A percentile compares a stretch with the other conserved stretches of the same genome.
These are phyloP conservation scores for Cryptosporidium xiaoi DNA, from an alignment of 169 alveolate genomes.

Conservation along the genomic window DNA sequence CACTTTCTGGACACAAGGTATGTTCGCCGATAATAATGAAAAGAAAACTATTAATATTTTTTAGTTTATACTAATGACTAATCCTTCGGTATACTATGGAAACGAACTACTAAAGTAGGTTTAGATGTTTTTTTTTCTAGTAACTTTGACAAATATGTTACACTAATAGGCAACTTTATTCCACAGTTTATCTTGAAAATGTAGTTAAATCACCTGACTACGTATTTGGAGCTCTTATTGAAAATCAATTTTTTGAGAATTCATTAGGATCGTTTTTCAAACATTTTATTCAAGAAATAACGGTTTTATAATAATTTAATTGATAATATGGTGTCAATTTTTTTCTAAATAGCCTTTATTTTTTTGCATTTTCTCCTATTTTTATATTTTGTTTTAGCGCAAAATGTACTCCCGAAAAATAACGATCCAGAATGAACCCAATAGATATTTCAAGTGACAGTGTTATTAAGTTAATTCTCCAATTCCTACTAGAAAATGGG, in stretches of 20 bases:
- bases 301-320: neutral
- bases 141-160: neutral
- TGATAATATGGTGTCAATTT: neutral
- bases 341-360: neutral
- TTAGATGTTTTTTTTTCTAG: no score
- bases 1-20: constrained; percentile 74
- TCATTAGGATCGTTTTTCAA: constrained; percentile 44
- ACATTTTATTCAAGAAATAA: constrained; percentile 20
- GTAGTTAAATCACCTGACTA: constrained; percentile 63
- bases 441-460: constrained; percentile 18
- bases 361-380: neutral
- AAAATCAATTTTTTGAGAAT: constrained; percentile 42
- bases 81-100: constrained; percentile 45
- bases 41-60: neutral
- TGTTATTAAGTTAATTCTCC: constrained; percentile 30
- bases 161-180: constrained; percentile 33
- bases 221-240: constrained; percentile 43
- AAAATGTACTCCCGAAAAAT: neutral
- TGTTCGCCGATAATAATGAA: neutral
- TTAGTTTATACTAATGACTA: constrained; percentile 61
- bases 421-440: neutral
- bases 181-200: constrained; percentile 56
- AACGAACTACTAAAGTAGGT: constrained; percentile 44
- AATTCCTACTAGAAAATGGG: constrained; percentile 60
- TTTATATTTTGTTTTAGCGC: neutral